Evolutionary conservation across 495 filamentous ascomycete genomes (phyloP).

Genomic region (Elaphomyces granulatus): DNA sequence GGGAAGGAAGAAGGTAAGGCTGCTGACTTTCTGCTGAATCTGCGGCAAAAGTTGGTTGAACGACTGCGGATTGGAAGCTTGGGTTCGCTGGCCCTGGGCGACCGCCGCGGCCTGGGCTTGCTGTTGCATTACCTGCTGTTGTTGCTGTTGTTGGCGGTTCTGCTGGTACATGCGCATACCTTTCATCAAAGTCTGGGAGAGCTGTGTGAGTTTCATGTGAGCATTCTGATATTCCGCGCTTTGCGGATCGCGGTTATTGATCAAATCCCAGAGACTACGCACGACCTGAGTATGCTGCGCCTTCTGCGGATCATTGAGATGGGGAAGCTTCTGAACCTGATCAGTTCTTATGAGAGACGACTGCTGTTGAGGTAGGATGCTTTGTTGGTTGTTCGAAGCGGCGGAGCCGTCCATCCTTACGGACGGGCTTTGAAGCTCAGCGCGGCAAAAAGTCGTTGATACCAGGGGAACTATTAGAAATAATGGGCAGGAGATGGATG

Average conservation of each 20-base stretch:
- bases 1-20: constrained; percentile 30
- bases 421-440: constrained; percentile 1
- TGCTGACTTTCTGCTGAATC: constrained; percentile 33
- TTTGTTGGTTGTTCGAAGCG: constrained; percentile 20
- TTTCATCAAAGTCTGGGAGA: constrained; percentile 46
- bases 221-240: constrained; percentile 45
- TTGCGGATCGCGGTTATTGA: constrained; percentile 43
- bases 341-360: constrained; percentile 38
- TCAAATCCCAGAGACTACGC: constrained; percentile 40
- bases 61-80: constrained; percentile 27
- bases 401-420: constrained; percentile 23
- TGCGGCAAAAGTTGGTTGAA: constrained; percentile 29
- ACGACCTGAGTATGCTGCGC: constrained; percentile 51
- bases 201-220: constrained; percentile 46
- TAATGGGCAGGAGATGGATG: no score
- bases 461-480: no score
- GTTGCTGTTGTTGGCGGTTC: constrained; percentile 27
- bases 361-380: constrained; percentile 26
- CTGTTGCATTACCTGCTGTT: constrained; percentile 19
- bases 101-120: constrained; percentile 10
- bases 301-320: constrained; percentile 46
- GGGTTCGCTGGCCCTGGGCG: constrained; percentile 18
- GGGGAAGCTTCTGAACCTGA: constrained; percentile 35
- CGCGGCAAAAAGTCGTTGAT: no score
- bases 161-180: constrained; percentile 39